These are phyloP conservation scores for Cladophialophora bantiana DNA, from an alignment of 2,329 filamentous ascomycete genomes.

Conservation along the genomic window DNA sequence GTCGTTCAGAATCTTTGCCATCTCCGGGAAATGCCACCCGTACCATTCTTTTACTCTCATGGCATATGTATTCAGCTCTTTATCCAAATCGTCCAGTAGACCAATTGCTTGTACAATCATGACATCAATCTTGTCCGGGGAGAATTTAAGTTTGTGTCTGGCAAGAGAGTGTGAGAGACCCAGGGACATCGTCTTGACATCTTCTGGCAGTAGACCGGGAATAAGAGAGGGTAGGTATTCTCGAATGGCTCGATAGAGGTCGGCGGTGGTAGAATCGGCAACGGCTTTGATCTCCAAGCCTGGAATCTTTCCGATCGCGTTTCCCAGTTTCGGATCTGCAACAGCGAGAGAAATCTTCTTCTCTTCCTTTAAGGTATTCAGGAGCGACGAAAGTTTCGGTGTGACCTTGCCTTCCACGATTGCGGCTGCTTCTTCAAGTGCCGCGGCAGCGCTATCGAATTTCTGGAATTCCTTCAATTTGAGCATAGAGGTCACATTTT, in stretches of 20 bases:
- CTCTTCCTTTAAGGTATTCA: conserved; percentile 93
- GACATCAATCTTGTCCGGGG: conserved; percentile 96
- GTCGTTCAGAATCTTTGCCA: conserved; percentile 96
- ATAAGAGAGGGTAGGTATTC: conserved; percentile 89
- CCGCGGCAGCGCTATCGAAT: conserved; percentile 90
- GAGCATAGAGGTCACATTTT: conserved; percentile 83
- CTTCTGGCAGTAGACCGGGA: conserved; percentile 81
- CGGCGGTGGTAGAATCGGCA: conserved; percentile 80
- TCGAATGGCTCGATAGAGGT: conserved; percentile 93
- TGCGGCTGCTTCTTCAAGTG: conserved; percentile 87
- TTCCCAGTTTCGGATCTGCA: conserved; percentile 89
- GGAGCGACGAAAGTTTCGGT: conserved; percentile 78
- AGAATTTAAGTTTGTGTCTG: conserved; percentile 98
- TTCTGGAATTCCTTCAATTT: conserved; percentile 98
- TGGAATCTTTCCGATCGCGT: conserved; percentile 90
- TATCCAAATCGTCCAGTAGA: conserved; percentile 93
- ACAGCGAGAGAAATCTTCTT: conserved; percentile 96
- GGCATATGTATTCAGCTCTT: conserved; percentile 97
- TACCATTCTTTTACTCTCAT: conserved; percentile 99
- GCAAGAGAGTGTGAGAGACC: conserved; percentile 97
- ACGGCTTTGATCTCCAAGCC: conserved; percentile 84
- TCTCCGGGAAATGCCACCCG: conserved; percentile 98
- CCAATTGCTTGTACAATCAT: conserved; percentile 99
- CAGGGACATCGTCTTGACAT: conserved; percentile 91
- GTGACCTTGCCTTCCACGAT: conserved; percentile 95